Conservation (phyloP, 345 rosid genomes). For the Streptanthus diversifolius region DNA sequence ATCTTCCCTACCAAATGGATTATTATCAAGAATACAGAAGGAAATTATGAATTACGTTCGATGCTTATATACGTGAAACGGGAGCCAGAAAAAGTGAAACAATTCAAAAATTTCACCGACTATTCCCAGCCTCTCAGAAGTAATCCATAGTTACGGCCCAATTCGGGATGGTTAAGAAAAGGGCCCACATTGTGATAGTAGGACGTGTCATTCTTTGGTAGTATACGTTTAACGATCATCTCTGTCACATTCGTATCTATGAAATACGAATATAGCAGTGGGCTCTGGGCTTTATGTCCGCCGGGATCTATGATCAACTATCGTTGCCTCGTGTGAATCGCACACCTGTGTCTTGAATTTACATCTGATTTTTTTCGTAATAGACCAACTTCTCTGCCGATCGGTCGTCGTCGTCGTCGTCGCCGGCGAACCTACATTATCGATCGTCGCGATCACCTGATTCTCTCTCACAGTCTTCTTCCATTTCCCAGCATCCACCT, state of each 20-base stretch:
- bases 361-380: conserved; percentile 66
- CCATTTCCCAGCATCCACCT: conserved; percentile 47
- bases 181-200: too few species aligned
- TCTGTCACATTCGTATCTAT: background rate
- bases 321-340: conserved; percentile 78
- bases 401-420: conserved; percentile 11
- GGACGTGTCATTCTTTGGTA: too few species aligned
- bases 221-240: too few species aligned
- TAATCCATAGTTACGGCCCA: too few species aligned
- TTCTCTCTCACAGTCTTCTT: conserved; percentile 80
- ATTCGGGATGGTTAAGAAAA: too few species aligned
- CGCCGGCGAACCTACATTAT: conserved; percentile 37
- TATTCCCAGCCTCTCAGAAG: too few species aligned
- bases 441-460: conserved; percentile 82
- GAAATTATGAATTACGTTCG: too few species aligned
- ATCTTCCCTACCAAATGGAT: too few species aligned
- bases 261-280: background rate
- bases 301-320: conserved; percentile 45
- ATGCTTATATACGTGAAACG: too few species aligned
- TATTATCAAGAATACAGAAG: background rate
- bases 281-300: conserved; percentile 14
- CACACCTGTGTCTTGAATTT: conserved; percentile 93
- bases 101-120: too few species aligned
- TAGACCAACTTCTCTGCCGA: conserved; percentile 47
- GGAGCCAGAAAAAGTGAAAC: too few species aligned